Percentiles rank a stretch among this genome's conserved stretches.
Evolutionary conservation across 2,329 filamentous ascomycete species (phyloP).

Genomic region (Epichloe festucae): DNA sequence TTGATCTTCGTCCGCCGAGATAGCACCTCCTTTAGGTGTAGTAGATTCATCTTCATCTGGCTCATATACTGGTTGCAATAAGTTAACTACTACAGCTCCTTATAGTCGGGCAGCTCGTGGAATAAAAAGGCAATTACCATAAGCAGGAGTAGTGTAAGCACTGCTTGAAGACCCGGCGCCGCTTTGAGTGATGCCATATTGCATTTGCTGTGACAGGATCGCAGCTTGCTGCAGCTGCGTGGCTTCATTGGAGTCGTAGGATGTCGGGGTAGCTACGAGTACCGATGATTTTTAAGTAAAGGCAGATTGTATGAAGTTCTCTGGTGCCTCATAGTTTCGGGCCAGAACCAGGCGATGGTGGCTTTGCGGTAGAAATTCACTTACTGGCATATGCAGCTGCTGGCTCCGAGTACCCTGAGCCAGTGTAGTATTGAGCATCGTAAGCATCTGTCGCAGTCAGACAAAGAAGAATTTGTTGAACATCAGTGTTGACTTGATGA

Average conservation of each 20-base stretch:
- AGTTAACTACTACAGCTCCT: not conserved
- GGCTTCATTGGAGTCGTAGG: not conserved
- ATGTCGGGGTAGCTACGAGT: not conserved
- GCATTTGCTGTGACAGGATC: not conserved
- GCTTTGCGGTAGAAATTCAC: not conserved
- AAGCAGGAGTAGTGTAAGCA: not conserved
- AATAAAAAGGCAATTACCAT: not conserved
- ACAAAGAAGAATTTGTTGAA: not conserved
- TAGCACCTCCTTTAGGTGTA: not conserved
- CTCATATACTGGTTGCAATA: constrained; percentile 1
- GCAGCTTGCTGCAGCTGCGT: not conserved
- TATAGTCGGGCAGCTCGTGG: not conserved
- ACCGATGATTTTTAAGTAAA: not conserved
- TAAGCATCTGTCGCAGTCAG: not conserved
- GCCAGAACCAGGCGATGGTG: not conserved
- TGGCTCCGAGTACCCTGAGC: not conserved
- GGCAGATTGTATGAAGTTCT: not conserved
- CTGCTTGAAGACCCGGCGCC: not conserved
- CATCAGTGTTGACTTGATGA: not conserved
- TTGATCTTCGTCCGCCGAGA: not conserved
- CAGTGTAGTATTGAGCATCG: not conserved
- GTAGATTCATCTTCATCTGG: constrained; percentile 3
- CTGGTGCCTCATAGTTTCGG: not conserved
- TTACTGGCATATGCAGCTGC: not conserved
- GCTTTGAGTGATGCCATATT: not conserved